Evolutionary conservation across 1,139 yeast species (phyloP), one percentile per base, ranked within the genome.

Genomic region (Debaryomyces fabryi): DNA sequence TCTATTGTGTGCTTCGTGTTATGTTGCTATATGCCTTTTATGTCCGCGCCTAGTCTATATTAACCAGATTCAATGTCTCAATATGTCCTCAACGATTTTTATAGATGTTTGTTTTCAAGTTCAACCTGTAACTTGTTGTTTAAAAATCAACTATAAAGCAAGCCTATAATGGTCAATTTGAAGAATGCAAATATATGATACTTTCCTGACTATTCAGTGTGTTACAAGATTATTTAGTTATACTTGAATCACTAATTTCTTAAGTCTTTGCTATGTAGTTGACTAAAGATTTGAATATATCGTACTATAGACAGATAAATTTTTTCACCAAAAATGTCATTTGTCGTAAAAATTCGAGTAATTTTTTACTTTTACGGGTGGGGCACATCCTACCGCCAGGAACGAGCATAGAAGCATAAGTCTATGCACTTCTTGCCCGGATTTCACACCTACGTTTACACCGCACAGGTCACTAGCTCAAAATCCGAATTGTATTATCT

Each of bases 261-360:
- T 4, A 6, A 35, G n/a, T 16, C 38, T 9, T 12, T 20, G 38
- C n/a, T 18, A 21, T 12, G 4, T 35, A 6, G 24, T 35, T 7
- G 12, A 24, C n/a, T n/a, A 35, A 20, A 30, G 6, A 30, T 18
- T 15, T 15, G n/a, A 10, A 32, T 12, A 30, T 40, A n/a, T 40
- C n/a, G 37, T 40, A 30, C 27, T 18, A 40, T 30, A 30, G 18
- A 24, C 36, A 30, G 20, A 40, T 30, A 40, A 40, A 40, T 40
- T 40, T 40, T 39, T 40, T 40, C 35, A 29, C 27, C 32, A 18
- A 18, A 18, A 13, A 27, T 27, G 21, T 40, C 33, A 40, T 13
- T 40, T 40, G 43, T 40, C 43, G 43, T 40, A 40, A 40, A 40
- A 40, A 40, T 40, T 40, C 43, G 43, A 40, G 23, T 30, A 40